Evolutionary conservation across 2,329 filamentous ascomycete species (phyloP).

Genomic region (Clathrospora elynae): DNA sequence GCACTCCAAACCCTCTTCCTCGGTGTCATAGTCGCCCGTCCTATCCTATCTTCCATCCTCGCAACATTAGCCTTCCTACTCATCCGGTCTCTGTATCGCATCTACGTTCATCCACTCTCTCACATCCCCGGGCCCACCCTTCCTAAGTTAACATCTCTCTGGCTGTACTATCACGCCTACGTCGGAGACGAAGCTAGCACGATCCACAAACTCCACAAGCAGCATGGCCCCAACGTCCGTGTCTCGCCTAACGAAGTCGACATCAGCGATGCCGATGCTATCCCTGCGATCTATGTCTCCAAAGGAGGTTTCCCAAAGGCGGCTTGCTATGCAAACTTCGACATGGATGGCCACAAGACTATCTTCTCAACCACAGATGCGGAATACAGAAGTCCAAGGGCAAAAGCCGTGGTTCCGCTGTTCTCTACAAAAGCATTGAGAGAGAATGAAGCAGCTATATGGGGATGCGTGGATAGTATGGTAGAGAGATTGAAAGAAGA

Average conservation of each 20-base stretch:
- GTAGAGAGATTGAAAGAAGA: constrained; percentile 50
- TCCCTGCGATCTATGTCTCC: constrained; percentile 58
- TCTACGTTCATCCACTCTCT: constrained; percentile 31
- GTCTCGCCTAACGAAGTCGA: constrained; percentile 37
- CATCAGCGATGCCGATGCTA: constrained; percentile 44
- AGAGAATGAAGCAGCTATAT: constrained; percentile 47
- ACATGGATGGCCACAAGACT: constrained; percentile 60
- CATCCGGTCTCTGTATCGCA: constrained; percentile 26
- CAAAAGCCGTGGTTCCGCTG: constrained; percentile 57
- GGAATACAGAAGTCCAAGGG: constrained; percentile 51
- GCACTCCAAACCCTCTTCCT: constrained; percentile 9
- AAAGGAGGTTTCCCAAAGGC: constrained; percentile 61
- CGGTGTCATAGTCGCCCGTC: constrained; percentile 5
- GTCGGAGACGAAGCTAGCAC: constrained; percentile 33
- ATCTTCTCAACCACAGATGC: constrained; percentile 58
- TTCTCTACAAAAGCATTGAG: constrained; percentile 57
- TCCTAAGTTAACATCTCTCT: constrained; percentile 30
- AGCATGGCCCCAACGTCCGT: constrained; percentile 32
- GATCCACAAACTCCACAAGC: constrained; percentile 28
- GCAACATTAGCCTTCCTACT: constrained; percentile 15
- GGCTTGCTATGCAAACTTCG: constrained; percentile 60
- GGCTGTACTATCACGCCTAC: constrained; percentile 39
- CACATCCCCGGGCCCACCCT: constrained; percentile 32
- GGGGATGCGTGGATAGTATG: constrained; percentile 52
- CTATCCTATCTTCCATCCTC: constrained; percentile 4